phyloP scores from a whole-genome alignment of 768 basidiomycete genomes.

The Sporobolomyces roseus region DNA sequence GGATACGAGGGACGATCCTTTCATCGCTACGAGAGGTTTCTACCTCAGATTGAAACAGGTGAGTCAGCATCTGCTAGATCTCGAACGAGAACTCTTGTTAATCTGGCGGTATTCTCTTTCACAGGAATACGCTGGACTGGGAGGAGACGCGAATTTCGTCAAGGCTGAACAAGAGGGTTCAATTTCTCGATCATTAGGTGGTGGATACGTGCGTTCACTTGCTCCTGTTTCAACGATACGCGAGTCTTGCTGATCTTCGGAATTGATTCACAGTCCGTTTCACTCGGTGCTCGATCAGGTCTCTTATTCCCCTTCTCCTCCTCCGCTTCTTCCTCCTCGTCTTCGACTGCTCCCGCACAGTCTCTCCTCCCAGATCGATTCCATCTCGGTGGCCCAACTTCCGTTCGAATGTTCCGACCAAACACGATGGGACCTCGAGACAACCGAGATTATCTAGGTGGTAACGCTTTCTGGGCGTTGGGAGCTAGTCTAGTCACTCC shows the following conservation, averaged over 20 bases:
- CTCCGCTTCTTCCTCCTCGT: constrained; percentile 55
- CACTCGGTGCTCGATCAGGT: constrained; percentile 69
- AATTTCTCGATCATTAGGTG: constrained; percentile 58
- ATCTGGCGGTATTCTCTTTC: no score
- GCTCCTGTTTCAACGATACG: not conserved
- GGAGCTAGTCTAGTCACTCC: constrained; percentile 72
- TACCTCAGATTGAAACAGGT: constrained; percentile 60
- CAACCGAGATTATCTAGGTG: constrained; percentile 68
- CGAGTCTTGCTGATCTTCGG: not conserved
- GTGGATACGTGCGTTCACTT: constrained; percentile 59
- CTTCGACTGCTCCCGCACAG: constrained; percentile 32
- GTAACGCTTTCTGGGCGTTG: constrained; percentile 72
- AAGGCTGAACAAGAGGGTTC: constrained; percentile 68
- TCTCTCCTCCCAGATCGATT: constrained; percentile 75
- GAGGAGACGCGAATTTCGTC: constrained; percentile 72
- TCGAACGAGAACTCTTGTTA: no score
- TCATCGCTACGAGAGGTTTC: constrained; percentile 62
- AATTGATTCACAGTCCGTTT: constrained; percentile 59
- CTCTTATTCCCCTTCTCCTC: constrained; percentile 58
- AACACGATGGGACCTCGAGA: constrained; percentile 77
- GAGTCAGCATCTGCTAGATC: no score
- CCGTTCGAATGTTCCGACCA: constrained; percentile 68
- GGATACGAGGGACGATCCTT: constrained; percentile 70
- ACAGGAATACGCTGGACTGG: constrained; percentile 66
- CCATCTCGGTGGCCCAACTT: constrained; percentile 86